phyloP scores from a whole-genome alignment of 1,284 basidiomycete species.

The Gomphus bonarii region DNA sequence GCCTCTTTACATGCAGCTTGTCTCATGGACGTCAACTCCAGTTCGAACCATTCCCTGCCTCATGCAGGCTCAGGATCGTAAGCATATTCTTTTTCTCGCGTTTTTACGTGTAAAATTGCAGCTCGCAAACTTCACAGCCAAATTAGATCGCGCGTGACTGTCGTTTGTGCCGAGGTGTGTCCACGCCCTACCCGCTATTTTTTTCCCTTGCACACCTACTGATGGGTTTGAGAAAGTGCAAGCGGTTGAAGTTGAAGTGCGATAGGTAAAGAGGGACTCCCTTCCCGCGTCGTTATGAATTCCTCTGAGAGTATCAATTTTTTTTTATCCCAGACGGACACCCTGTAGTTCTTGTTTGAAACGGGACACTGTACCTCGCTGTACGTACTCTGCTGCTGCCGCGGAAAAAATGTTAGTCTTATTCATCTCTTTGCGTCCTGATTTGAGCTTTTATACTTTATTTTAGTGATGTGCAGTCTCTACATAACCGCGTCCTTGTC shows the following conservation, averaged over 20 bases:
- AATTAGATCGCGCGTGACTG: constrained; percentile 69
- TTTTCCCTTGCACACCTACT: constrained; percentile 1
- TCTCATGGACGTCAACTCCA: neutral
- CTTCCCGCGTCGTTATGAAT: neutral
- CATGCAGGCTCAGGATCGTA: neutral
- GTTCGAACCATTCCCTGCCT: neutral
- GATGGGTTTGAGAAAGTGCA: constrained; percentile 41
- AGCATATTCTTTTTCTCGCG: neutral
- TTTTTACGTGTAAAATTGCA: neutral
- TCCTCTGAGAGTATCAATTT: neutral
- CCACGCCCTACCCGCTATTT: neutral
- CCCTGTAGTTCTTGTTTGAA: constrained; percentile 70
- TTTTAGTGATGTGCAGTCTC: constrained; percentile 60
- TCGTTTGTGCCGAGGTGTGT: constrained; percentile 70
- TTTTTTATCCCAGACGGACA: constrained; percentile 29
- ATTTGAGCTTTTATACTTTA: constrained; percentile 2
- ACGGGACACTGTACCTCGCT: constrained; percentile 60
- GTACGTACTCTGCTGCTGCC: constrained; percentile 68
- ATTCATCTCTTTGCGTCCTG: constrained; percentile 2
- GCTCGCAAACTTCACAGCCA: constrained; percentile 23
- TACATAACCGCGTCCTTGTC: constrained; percentile 65
- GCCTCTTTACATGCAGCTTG: neutral
- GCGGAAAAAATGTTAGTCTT: constrained; percentile 66
- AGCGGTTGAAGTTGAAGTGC: constrained; percentile 73
- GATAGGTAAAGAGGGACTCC: constrained; percentile 28